Base-by-base conservation (phyloP, 2,329 filamentous ascomycete species). In the Phoma sp. region DNA sequence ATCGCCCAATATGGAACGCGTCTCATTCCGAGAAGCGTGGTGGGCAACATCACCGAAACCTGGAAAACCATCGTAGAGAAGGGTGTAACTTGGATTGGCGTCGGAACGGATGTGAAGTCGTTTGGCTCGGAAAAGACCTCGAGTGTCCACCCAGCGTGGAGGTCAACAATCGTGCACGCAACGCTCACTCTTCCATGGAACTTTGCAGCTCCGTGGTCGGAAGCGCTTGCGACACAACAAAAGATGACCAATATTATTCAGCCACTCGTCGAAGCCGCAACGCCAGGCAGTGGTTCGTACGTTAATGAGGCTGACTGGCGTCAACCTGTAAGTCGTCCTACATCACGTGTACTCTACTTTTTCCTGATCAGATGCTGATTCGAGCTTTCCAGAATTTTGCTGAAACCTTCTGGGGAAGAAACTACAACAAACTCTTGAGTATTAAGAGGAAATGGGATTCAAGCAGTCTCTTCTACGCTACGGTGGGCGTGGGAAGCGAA, bases 381-480 rank as follows among this genome's bases (percentile, higher is more conserved):
- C 17, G 17, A 17, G 17, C 25, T 9, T 27, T 7, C 25, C 25
- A 27, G 25, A 27, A 27, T 27, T 27, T 27, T 27, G 25, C 9
- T 27, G 25, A 5, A 27, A 61, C 45, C 1, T 71, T 68, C 33
- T 71, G 59, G 53, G 68, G 68, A 1, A 17, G 22, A 19, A 61
- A 72, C 36, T 73, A 74, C 45, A 37, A 55, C 2, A 60, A 53
- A 25, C 35, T 75, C 36, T 38, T 70, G 29, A 40, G 46, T 3
- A 51, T 73, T 9, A 72, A 73, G 61, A 60, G 60, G 43, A 69
- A 70, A 37, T 68, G 64, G 59, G 72, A 74, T 62, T 67, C 69
- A 3, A 60, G 57, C 10, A 47, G 47, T 32, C 27, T 74, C 15
- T 74, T 74, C 47, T 73, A 69, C 39, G 68, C 59, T 2, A 64